Percentiles rank a stretch among this genome's conserved stretches.
phyloP scores from a whole-genome alignment of 2,329 filamentous ascomycete species.

The Talaromyces pinophilus region DNA sequence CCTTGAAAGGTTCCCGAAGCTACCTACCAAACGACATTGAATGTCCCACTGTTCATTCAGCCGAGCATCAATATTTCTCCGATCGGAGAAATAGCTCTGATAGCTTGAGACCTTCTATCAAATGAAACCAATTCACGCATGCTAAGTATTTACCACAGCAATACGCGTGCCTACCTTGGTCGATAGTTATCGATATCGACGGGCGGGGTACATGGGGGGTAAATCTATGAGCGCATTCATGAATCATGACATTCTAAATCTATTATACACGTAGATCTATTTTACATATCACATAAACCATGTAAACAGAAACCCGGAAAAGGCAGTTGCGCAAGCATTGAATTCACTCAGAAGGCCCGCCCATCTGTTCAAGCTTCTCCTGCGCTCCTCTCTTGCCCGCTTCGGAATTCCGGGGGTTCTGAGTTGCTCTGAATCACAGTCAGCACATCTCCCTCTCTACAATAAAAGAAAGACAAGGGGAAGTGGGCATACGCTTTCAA shows the following conservation, averaged over 20 bases:
- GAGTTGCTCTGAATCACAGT: slow-evolving; percentile 21
- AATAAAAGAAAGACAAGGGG: background rate
- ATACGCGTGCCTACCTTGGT: too few species aligned
- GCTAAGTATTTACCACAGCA: background rate
- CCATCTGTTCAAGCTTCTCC: slow-evolving; percentile 23
- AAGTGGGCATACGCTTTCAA: slow-evolving; percentile 27
- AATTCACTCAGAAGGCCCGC: slow-evolving; percentile 17
- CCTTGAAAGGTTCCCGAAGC: background rate
- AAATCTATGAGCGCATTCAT: background rate
- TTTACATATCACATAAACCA: background rate
- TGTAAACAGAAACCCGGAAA: background rate
- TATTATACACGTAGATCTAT: background rate
- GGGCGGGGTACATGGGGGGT: background rate
- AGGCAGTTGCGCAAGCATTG: background rate
- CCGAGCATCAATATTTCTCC: background rate
- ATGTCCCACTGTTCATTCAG: background rate
- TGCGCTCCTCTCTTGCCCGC: slow-evolving; percentile 31
- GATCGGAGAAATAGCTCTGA: background rate
- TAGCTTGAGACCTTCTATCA: background rate
- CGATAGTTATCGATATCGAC: background rate
- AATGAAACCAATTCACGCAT: background rate
- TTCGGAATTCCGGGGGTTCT: slow-evolving; percentile 29
- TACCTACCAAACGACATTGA: background rate
- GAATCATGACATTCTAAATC: background rate
- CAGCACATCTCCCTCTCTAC: background rate